Evolutionary conservation across 805 yeast genomes (phyloP).

Genomic region (Priceomyces carsonii): DNA sequence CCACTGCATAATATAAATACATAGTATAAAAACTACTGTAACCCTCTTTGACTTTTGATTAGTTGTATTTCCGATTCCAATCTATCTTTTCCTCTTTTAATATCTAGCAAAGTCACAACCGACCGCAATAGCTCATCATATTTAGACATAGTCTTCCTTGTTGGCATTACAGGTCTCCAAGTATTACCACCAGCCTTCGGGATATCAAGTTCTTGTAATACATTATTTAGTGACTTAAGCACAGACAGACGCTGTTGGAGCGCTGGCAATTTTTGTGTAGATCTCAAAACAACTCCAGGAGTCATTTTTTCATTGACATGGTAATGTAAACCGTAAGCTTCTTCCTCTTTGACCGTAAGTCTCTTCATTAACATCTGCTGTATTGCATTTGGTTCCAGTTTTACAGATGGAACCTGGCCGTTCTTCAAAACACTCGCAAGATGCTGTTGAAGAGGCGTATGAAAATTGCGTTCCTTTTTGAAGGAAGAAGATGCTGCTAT

Average conservation of each 20-base stretch:
- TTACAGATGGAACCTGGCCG: conserved; percentile 26
- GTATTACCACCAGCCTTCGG: conserved; percentile 55
- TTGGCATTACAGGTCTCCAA: conserved; percentile 83
- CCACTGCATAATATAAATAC: conserved; percentile 3
- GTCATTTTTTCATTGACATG: conserved; percentile 68
- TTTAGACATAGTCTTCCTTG: conserved; percentile 70
- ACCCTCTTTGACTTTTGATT: conserved; percentile 42
- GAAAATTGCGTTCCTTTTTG: conserved; percentile 41
- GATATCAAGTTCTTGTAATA: conserved; percentile 75
- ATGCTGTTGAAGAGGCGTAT: conserved; percentile 47
- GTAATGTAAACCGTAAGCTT: conserved; percentile 77
- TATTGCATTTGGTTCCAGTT: conserved; percentile 38
- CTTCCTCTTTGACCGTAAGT: conserved; percentile 76
- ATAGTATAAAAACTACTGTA: conserved; percentile 13
- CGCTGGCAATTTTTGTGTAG: conserved; percentile 51
- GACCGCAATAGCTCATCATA: conserved; percentile 75
- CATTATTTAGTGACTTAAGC: conserved; percentile 69
- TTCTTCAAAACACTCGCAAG: conserved; percentile 37
- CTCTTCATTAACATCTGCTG: conserved; percentile 52
- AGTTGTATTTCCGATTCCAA: conserved; percentile 69
- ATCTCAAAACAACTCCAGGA: conserved; percentile 83
- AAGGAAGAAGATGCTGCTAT: conserved; percentile 55
- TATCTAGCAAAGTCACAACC: conserved; percentile 72
- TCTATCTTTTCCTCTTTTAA: conserved; percentile 85
- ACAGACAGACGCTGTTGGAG: conserved; percentile 64